A percentile compares a stretch with the other conserved stretches of the same genome.
Evolutionary conservation across 192 early-diverging fungal genomes (phyloP).

Genomic region (Entrophospora sp.): DNA sequence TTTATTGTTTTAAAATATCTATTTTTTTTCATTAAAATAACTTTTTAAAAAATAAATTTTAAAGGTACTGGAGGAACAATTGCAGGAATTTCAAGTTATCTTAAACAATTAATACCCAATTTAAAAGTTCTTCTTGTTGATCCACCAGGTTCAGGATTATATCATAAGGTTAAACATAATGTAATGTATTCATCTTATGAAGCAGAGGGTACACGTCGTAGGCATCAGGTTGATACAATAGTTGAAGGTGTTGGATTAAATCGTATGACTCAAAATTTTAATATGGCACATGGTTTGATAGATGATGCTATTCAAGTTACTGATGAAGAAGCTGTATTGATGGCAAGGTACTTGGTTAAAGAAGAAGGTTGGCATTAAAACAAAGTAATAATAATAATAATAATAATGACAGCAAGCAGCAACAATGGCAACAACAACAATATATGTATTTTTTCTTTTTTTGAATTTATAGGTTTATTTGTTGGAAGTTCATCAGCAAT

Average conservation of each 20-base stretch:
- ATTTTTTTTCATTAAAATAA: not conserved
- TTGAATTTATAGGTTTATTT: conserved; percentile 67
- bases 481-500: conserved; percentile 85
- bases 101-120: conserved; percentile 56
- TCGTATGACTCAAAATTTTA: conserved; percentile 84
- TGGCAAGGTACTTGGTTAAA: conserved; percentile 78
- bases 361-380: conserved; percentile 63
- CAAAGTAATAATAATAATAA: too few species aligned
- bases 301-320: conserved; percentile 78
- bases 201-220: conserved; percentile 76
- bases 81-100: conserved; percentile 78
- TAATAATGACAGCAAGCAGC: too few species aligned
- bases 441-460: too few species aligned
- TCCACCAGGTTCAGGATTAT: conserved; percentile 87
- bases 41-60: not conserved
- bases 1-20: too few species aligned
- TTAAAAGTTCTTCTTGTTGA: conserved; percentile 76
- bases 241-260: conserved; percentile 97
- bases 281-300: conserved; percentile 46
- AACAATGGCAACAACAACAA: too few species aligned
- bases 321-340: conserved; percentile 81
- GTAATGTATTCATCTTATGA: conserved; percentile 86
- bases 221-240: conserved; percentile 96
- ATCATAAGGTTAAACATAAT: conserved; percentile 82
- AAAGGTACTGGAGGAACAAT: conserved; percentile 84